These are phyloP conservation scores for Sugiyamaella neomexicana DNA, from an alignment of 1,139 yeast species.

Conservation along the genomic window DNA sequence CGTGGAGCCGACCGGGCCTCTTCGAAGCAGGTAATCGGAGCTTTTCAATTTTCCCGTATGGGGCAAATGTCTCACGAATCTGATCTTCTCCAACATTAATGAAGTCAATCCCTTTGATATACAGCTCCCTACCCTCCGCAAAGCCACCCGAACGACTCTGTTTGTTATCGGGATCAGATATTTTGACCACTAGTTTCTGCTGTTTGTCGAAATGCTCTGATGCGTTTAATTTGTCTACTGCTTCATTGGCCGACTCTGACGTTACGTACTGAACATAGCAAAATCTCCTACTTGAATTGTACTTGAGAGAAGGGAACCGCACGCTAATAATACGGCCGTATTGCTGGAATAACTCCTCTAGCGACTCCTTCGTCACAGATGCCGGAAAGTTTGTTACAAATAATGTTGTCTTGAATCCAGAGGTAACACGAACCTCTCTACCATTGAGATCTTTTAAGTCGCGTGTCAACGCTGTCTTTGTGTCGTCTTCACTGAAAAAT, in stretches of 20 bases:
- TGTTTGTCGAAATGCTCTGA: conserved; percentile 28
- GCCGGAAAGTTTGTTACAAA: conserved; percentile 80
- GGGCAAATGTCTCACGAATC: conserved; percentile 39
- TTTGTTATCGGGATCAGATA: conserved; percentile 53
- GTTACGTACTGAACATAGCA: conserved; percentile 67
- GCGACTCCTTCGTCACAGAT: conserved; percentile 44
- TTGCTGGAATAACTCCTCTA: conserved; percentile 47
- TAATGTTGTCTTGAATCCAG: conserved; percentile 50
- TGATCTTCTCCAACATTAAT: conserved; percentile 35
- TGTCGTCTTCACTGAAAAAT: conserved; percentile 51
- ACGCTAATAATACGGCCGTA: conserved; percentile 54
- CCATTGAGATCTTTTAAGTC: conserved; percentile 52
- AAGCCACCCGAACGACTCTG: conserved; percentile 46
- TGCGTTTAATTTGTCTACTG: conserved; percentile 50
- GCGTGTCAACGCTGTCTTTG: conserved; percentile 62
- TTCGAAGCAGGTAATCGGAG: conserved; percentile 32
- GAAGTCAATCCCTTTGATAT: conserved; percentile 55
- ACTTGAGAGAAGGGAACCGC: conserved; percentile 66
- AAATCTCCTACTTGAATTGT: conserved; percentile 61
- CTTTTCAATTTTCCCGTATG: conserved; percentile 52
- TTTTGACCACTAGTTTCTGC: conserved; percentile 50
- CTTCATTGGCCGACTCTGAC: conserved; percentile 50
- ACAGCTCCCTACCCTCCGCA: conserved; percentile 53
- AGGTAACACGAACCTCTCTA: conserved; percentile 48
- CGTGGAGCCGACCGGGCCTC: conserved; percentile 33